phyloP scores from a whole-genome alignment of 202 grass and related monocot genomes.

The Panicum hallii region DNA sequence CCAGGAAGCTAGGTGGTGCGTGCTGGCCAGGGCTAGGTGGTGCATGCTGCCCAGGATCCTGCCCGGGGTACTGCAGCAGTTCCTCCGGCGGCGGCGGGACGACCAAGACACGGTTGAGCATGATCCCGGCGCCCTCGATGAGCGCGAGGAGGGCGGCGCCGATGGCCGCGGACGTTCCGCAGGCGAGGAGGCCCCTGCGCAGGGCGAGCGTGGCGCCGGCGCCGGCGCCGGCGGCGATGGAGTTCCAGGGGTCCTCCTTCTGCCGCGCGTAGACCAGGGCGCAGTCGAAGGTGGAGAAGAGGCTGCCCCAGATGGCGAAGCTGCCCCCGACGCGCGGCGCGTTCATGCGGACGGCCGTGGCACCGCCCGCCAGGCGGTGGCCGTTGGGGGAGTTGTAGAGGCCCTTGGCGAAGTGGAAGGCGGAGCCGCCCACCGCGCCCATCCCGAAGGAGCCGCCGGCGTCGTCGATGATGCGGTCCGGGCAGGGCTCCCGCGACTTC shows the following conservation, averaged over 20 bases:
- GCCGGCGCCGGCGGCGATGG: slow-evolving; percentile 62
- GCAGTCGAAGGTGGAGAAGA: slow-evolving; percentile 75
- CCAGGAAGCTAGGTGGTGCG: neutral
- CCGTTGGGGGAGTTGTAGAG: slow-evolving; percentile 73
- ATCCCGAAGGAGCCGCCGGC: slow-evolving; percentile 64
- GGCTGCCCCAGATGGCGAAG: slow-evolving; percentile 66
- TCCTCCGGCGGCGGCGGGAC: slow-evolving; percentile 41
- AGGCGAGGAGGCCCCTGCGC: slow-evolving; percentile 49
- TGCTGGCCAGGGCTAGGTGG: neutral
- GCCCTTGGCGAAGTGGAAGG: slow-evolving; percentile 67
- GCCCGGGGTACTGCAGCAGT: neutral
- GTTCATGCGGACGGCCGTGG: slow-evolving; percentile 58
- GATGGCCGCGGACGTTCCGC: slow-evolving; percentile 39
- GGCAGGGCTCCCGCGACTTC: slow-evolving; percentile 76
- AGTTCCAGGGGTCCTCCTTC: slow-evolving; percentile 91
- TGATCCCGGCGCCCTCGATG: slow-evolving; percentile 64
- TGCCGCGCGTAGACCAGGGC: slow-evolving; percentile 59
- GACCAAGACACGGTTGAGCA: slow-evolving; percentile 45
- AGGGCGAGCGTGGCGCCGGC: slow-evolving; percentile 59
- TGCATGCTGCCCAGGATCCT: neutral
- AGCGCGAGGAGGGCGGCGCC: slow-evolving; percentile 68
- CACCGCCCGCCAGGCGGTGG: slow-evolving; percentile 58
- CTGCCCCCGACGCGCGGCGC: slow-evolving; percentile 55
- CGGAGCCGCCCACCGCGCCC: slow-evolving; percentile 71
- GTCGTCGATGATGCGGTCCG: slow-evolving; percentile 80